Base-by-base conservation (phyloP, 1,139 yeast genomes). In the Geotrichum bryndzae region DNA sequence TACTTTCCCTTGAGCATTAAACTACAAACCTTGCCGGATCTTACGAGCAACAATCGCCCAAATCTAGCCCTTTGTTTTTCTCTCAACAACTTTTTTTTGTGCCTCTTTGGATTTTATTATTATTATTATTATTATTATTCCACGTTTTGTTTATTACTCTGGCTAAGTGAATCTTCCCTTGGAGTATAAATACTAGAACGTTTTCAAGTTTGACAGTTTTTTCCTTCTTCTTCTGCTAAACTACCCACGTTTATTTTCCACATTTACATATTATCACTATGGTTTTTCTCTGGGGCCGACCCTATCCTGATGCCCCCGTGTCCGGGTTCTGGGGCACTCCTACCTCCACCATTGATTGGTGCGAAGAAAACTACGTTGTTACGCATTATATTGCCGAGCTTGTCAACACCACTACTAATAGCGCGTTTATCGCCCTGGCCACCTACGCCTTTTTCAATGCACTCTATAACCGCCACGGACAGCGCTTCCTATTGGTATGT, bases 361-460 rank as follows among this genome's bases (percentile, higher is more conserved):
- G 97, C 76, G 97, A 91, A 74, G 97, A 91, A 72, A 92, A 91
- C 76, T 91, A 91, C 72, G 94, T 90, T 13, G 88, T 90, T 8
- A 82, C 92, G n/a, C 80, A 80, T 23, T 91, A 88, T 70, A 80
- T 91, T 61, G 97, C 97, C 15, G 97, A 91, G 73, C 87, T 90
- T 61, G 79, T 91, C 64, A 91, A 91, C 71, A 88, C 97, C 5
- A 70, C 83, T 57, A 90, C 97, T 59, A 91, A 91, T 71, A 77
- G 88, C 5, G 80, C 82, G 38, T 88, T 88, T 69, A 73, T 91
- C 48, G 69, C 83, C 18, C 77, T 90, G 60, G 96, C 96, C 0
- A 62, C 73, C 29, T 88, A 82, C 73, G 88, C 96, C 55, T 80
- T 89, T 53, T 77, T 77, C 67, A 85, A 88, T 56, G 86, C 90